Conservation (phyloP, 1,284 basidiomycete species). For the Somion occarium region DNA sequence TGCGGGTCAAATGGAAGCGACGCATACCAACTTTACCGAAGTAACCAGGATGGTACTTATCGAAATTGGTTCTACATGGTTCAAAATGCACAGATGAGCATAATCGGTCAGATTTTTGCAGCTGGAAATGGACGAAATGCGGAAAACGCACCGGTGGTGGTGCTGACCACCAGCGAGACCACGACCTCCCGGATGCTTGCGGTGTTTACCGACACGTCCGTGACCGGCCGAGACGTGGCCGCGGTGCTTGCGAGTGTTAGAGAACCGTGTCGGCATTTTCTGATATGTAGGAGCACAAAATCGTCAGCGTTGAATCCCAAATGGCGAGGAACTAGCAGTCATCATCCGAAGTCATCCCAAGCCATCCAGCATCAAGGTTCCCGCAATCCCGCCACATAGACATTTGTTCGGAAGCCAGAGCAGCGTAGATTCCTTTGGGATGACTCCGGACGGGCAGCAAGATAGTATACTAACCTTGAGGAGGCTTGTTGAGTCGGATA, state of each 20-base stretch:
- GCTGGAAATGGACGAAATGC: not conserved
- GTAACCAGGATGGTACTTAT: conserved; percentile 98
- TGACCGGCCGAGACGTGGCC: conserved; percentile 99
- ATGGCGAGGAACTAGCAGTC: no score
- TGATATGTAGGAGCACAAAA: conserved; percentile 22
- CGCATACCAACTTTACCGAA: conserved; percentile 99
- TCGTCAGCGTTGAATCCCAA: conserved; percentile 8
- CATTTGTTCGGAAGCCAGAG: conserved; percentile 23
- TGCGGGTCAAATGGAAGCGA: conserved; percentile 94
- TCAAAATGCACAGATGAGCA: no score
- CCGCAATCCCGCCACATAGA: conserved; percentile 21
- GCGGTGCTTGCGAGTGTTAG: conserved; percentile 97
- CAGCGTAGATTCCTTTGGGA: conserved; percentile 18
- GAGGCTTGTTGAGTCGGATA: conserved; percentile 34
- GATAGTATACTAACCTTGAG: conserved; percentile 58
- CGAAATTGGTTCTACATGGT: conserved; percentile 70
- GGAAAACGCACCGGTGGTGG: conserved; percentile 84
- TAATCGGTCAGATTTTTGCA: conserved; percentile 4
- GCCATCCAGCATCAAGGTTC: conserved; percentile 46
- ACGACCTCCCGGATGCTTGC: conserved; percentile 99
- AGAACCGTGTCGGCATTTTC: conserved; percentile 91
- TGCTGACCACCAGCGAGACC: conserved; percentile 99
- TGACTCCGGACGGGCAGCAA: conserved; percentile 21
- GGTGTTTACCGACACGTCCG: conserved; percentile 99
- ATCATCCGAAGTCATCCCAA: conserved; percentile 27